Evolutionary conservation across 2,329 filamentous ascomycete species (phyloP).

Genomic region (Ceratocystiopsis sp.): DNA sequence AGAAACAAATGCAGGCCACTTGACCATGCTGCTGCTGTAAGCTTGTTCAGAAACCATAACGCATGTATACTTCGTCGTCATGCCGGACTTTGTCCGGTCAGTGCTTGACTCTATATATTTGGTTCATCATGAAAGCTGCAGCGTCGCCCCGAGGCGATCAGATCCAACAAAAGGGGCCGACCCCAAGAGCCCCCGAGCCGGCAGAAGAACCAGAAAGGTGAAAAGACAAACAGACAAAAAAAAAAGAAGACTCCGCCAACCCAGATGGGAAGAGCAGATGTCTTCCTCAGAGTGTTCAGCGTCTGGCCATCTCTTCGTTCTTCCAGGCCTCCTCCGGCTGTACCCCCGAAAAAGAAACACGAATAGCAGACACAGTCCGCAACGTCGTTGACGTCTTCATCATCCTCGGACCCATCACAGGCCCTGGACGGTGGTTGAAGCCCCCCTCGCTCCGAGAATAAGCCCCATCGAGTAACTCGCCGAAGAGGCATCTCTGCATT

Average conservation of each 20-base stretch:
- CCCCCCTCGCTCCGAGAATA: constrained; percentile 97
- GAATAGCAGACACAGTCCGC: not conserved
- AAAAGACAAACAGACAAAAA: not conserved
- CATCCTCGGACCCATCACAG: too few relatives aligned
- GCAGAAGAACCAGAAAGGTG: constrained; percentile 11
- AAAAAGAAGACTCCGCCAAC: not conserved
- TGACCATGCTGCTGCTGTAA: constrained; percentile 6
- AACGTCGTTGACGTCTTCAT: too few relatives aligned
- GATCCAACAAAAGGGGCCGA: constrained; percentile 19
- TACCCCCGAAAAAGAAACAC: not conserved
- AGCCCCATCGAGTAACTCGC: constrained; percentile 99
- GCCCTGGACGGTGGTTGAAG: constrained; percentile 13
- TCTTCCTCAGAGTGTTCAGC: constrained; percentile 7
- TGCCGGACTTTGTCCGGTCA: constrained; percentile 38
- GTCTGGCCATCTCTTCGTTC: constrained; percentile 1
- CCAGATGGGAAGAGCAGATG: not conserved
- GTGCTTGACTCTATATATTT: constrained; percentile 97
- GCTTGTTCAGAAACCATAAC: constrained; percentile 24
- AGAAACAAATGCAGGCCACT: constrained; percentile 3
- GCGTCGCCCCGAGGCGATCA: too few relatives aligned
- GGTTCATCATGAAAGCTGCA: constrained; percentile 56
- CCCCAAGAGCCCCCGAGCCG: constrained; percentile 5
- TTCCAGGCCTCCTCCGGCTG: not conserved
- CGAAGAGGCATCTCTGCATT: constrained; percentile 17
- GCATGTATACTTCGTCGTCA: constrained; percentile 24